phyloP scores from a whole-genome alignment of 106 monocot genomes.

The Dactylorhiza incarnata region DNA sequence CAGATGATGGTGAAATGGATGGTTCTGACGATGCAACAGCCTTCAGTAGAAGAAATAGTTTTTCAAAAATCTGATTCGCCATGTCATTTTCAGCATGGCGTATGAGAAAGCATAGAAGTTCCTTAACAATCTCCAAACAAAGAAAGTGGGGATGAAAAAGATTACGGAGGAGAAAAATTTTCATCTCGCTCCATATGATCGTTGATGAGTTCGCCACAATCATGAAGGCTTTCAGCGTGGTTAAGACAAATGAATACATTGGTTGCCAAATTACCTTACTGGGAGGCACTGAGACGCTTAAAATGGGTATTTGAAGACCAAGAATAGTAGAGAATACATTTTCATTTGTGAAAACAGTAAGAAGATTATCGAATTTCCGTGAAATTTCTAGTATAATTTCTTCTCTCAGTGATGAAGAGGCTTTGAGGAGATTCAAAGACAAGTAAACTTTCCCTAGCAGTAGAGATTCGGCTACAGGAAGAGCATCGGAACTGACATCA shows the following conservation, averaged over 20 bases:
- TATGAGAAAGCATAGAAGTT: constrained; percentile 69
- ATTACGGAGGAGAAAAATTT: constrained; percentile 55
- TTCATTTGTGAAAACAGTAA: constrained; percentile 39
- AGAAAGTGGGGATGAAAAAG: constrained; percentile 80
- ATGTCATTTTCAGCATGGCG: constrained; percentile 55
- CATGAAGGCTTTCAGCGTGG: constrained; percentile 66
- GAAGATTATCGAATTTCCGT: constrained; percentile 51
- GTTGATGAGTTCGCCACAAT: constrained; percentile 46
- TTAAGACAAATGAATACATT: constrained; percentile 42
- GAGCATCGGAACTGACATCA: constrained; percentile 20
- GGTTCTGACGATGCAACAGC: constrained; percentile 38
- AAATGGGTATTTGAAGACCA: constrained; percentile 45
- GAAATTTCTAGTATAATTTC: constrained; percentile 49
- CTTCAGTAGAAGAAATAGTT: constrained; percentile 38
- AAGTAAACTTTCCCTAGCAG: constrained; percentile 48
- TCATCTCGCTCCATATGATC: constrained; percentile 44
- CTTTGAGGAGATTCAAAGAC: constrained; percentile 62
- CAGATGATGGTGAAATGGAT: constrained; percentile 31
- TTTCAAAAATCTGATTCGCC: constrained; percentile 33
- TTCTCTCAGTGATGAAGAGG: constrained; percentile 55
- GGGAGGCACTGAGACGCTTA: constrained; percentile 23
- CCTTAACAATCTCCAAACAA: constrained; percentile 55
- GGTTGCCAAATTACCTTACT: constrained; percentile 47
- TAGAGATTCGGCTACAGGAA: constrained; percentile 16
- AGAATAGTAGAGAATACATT: constrained; percentile 55